These are phyloP conservation scores for Ensete ventricosum DNA, from an alignment of 176 grass and related monocot genomes.

Conservation along the genomic window DNA sequence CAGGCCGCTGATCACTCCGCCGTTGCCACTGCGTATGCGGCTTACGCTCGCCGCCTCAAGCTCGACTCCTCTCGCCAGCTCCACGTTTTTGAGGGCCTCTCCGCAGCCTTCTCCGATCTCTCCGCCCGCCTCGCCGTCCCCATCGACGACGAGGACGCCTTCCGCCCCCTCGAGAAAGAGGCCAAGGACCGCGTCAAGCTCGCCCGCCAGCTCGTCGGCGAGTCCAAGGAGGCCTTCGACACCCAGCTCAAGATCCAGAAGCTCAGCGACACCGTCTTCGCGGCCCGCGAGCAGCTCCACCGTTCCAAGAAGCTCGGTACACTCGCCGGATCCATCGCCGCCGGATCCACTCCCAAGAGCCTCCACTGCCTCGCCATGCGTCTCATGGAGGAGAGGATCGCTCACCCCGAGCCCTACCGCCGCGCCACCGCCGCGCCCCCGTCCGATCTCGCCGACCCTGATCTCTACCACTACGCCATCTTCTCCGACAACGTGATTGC, in stretches of 20 bases:
- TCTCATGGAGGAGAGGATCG: conserved; percentile 71
- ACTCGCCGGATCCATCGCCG: conserved; percentile 64
- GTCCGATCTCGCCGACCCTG: conserved; percentile 34
- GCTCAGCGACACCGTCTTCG: conserved; percentile 78
- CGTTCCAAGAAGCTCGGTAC: conserved; percentile 47
- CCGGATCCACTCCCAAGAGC: conserved; percentile 75
- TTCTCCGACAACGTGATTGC: conserved; percentile 91
- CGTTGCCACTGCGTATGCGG: conserved; percentile 58
- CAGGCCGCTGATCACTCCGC: conserved; percentile 80
- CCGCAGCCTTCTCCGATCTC: conserved; percentile 15
- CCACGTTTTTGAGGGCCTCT: conserved; percentile 37
- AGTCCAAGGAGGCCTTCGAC: conserved; percentile 79
- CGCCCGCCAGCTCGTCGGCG: conserved; percentile 54
- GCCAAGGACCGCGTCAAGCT: conserved; percentile 57
- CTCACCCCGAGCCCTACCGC: conserved; percentile 37
- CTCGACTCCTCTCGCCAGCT: conserved; percentile 57
- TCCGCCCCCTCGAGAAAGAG: conserved; percentile 75
- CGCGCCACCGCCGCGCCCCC: conserved; percentile 3
- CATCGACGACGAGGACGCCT: conserved; percentile 32
- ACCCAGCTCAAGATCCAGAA: conserved; percentile 89
- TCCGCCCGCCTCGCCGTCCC: conserved; percentile 44
- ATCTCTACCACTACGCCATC: conserved; percentile 66
- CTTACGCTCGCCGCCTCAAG: conserved; percentile 64
- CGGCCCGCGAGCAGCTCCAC: conserved; percentile 70
- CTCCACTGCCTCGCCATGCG: conserved; percentile 98